These are phyloP conservation scores for Diaporthe sp. DNA, from an alignment of 2,329 filamentous ascomycete genomes.

Conservation along the genomic window DNA sequence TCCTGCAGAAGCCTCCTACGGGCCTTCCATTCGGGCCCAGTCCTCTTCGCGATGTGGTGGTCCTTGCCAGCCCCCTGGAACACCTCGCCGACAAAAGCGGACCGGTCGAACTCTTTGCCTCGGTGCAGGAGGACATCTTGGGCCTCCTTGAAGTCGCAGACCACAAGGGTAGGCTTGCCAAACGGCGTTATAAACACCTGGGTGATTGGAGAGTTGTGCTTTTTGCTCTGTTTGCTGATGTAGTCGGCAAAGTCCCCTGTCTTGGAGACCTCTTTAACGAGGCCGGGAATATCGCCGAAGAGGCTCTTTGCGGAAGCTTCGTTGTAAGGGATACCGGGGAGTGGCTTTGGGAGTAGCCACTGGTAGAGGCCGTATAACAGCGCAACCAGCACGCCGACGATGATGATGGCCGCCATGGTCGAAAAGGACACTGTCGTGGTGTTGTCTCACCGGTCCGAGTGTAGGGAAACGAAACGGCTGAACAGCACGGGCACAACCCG, in stretches of 20 bases:
- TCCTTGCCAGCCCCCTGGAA: conserved; percentile 45
- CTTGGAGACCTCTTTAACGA: conserved; percentile 33
- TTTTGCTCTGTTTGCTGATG: conserved; percentile 39
- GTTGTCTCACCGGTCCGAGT: neutral
- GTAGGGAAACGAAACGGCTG: neutral
- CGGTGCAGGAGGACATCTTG: conserved; percentile 38
- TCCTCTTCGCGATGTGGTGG: conserved; percentile 53
- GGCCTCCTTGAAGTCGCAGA: conserved; percentile 34
- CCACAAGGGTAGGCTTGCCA: conserved; percentile 24
- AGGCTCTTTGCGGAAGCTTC: conserved; percentile 41
- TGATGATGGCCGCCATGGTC: neutral
- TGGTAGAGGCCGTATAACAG: conserved; percentile 36
- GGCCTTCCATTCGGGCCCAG: conserved; percentile 49
- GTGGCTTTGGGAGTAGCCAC: conserved; percentile 46
- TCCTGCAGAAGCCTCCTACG: conserved; percentile 53
- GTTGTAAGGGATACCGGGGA: conserved; percentile 50
- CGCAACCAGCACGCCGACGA: neutral
- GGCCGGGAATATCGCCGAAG: conserved; percentile 45
- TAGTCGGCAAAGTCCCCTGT: conserved; percentile 41
- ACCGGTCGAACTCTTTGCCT: conserved; percentile 35
- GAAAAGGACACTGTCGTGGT: neutral
- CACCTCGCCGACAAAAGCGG: conserved; percentile 49
- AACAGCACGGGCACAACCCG: neutral
- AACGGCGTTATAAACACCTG: conserved; percentile 54
- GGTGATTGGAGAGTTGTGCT: conserved; percentile 46